phyloP scores from a whole-genome alignment of 164 flowering plant species.

The Kingdonia uniflora region DNA sequence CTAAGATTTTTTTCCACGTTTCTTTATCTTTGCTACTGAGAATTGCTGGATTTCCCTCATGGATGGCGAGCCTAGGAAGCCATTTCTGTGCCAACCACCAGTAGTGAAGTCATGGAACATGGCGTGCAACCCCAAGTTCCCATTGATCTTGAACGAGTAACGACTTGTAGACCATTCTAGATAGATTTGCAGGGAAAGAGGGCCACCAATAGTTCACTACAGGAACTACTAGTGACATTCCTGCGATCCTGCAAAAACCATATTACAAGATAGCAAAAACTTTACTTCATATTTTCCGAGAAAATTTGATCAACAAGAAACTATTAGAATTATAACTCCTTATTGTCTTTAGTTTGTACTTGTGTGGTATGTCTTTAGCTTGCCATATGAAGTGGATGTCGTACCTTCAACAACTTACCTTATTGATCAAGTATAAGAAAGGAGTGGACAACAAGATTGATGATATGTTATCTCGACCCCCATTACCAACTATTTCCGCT shows the following conservation, averaged over 20 bases:
- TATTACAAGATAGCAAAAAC: not conserved
- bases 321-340: not conserved
- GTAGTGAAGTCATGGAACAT: slow-evolving; percentile 22
- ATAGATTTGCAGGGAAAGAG: slow-evolving; percentile 20
- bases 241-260: slow-evolving; percentile 30
- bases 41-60: slow-evolving; percentile 13
- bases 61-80: slow-evolving; percentile 23
- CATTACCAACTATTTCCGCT: too few species aligned
- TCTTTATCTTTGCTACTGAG: slow-evolving; percentile 18
- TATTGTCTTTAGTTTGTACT: too few species aligned
- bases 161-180: slow-evolving; percentile 9
- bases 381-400: not conserved
- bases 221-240: slow-evolving; percentile 32
- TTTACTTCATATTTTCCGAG: not conserved
- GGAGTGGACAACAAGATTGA: too few species aligned
- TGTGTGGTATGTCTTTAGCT: too few species aligned
- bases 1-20: slow-evolving; percentile 6
- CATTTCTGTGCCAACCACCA: slow-evolving; percentile 39
- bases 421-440: too few species aligned
- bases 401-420: too few species aligned
- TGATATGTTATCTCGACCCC: too few species aligned
- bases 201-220: slow-evolving; percentile 42
- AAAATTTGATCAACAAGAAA: not conserved
- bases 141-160: slow-evolving; percentile 20
- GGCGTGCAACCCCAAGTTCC: slow-evolving; percentile 19